A percentile compares a stretch with the other conserved stretches of the same genome.
These are phyloP conservation scores for Pseudozyma hubeiensis DNA, from an alignment of 1,284 basidiomycete species.

Conservation along the genomic window DNA sequence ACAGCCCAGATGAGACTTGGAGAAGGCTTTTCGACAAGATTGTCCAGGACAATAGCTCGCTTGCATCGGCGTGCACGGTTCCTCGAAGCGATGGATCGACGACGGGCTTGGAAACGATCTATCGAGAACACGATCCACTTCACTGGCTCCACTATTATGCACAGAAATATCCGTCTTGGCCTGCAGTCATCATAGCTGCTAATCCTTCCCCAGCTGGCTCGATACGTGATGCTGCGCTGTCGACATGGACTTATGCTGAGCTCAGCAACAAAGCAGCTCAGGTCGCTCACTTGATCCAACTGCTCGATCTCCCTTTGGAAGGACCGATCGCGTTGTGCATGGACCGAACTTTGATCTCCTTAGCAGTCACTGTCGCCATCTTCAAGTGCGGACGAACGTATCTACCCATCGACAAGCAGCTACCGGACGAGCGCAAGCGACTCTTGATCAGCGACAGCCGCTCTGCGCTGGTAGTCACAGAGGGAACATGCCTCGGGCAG, in stretches of 20 bases:
- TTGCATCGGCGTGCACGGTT: background rate
- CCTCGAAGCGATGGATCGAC: background rate
- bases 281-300: conserved; percentile 71
- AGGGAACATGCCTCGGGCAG: conserved; percentile 9
- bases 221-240: background rate
- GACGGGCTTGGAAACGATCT: background rate
- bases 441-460: conserved; percentile 72
- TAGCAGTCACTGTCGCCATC: conserved; percentile 72
- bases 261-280: conserved; percentile 70
- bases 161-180: conserved; percentile 13
- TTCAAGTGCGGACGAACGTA: conserved; percentile 74
- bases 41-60: background rate
- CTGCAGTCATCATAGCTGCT: conserved; percentile 11
- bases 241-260: conserved; percentile 57
- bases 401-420: conserved; percentile 74
- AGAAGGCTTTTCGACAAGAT: background rate
- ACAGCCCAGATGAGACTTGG: background rate
- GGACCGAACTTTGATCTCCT: conserved; percentile 71
- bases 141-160: conserved; percentile 18
- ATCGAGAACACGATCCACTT: conserved; percentile 12
- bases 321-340: conserved; percentile 73
- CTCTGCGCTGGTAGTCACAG: conserved; percentile 67
- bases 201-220: background rate
- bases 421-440: conserved; percentile 72
- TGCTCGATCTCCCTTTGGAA: conserved; percentile 58